Evolutionary conservation across 495 filamentous ascomycete species (phyloP).

Genomic region (Xylaria scruposa): DNA sequence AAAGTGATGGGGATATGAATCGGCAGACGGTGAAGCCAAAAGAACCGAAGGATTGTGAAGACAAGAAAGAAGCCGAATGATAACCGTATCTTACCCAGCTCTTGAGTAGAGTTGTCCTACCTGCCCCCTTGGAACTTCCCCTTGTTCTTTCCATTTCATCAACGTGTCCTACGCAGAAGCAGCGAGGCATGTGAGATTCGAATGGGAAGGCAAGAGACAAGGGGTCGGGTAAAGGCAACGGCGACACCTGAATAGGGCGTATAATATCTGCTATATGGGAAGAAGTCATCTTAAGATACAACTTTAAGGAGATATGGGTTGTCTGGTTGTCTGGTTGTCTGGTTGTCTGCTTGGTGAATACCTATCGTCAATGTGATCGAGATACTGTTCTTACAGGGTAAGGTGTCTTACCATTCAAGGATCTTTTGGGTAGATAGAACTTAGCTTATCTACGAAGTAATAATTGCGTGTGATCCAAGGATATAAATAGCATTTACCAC

Average conservation of each 20-base stretch:
- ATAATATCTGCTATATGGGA: background rate
- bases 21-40: slow-evolving; percentile 24
- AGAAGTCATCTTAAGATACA: background rate
- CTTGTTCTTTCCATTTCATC: slow-evolving; percentile 13
- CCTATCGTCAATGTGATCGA: background rate
- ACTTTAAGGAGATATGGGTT: background rate
- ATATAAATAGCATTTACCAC: background rate
- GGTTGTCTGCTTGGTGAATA: background rate
- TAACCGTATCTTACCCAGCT: background rate
- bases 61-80: background rate
- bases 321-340: background rate
- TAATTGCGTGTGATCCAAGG: background rate
- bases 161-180: background rate
- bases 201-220: background rate
- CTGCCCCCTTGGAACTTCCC: background rate
- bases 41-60: slow-evolving; percentile 21
- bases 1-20: slow-evolving; percentile 29
- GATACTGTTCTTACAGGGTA: background rate
- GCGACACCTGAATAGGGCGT: background rate
- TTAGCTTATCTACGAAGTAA: background rate
- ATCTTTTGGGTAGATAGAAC: background rate
- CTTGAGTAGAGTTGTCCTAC: background rate
- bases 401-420: background rate
- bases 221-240: background rate
- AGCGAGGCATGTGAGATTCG: background rate